Base-by-base conservation (phyloP, 805 yeast species). In the Teunomyces cretensis region DNA sequence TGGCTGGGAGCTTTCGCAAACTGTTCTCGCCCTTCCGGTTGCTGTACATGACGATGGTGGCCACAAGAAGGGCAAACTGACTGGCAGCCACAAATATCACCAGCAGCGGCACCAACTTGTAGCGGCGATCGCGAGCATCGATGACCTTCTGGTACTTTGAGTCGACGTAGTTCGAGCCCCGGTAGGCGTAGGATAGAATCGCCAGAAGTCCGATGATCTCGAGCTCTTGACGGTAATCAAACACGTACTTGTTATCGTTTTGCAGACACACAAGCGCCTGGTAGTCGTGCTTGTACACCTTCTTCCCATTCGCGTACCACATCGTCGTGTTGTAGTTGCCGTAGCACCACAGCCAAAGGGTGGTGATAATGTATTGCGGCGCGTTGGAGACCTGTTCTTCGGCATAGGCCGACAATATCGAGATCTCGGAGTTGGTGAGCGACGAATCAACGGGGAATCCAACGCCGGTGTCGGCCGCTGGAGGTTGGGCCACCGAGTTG, bases 351-450 rank as follows among this genome's bases (percentile, higher is more conserved):
- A 62, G 57, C 68, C 72, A 65, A 3, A 76, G 41, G 6, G 72
- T 62, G 0, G 73, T 64, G 9, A 65, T 50, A 4, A 78, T 66
- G 46, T 63, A 72, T 53, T 80, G 81, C 1, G 84, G 83, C 1
- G 80, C 76, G 24, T 54, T 48, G 5, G 63, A 61, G 11, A 79
- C 80, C 50, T 77, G 75, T 3, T 57, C 57, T 46, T 69, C 64
- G 3, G 81, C 74, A 52, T 78, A 80, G 11, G 64, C 59, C 1
- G 77, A 64, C 30, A 80, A 57, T 5, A 79, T 54, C 9, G 62
- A 47, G 22, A 80, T 68, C 45, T 78, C 80, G 1, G 82, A 74
- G 38, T 79, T 74, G 2, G 84, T 76, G 16, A 78, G 56, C 4
- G 66, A 53, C 13, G 57, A 46, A 43, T 65, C 73, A 3, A 59